A percentile compares a stretch with the other conserved stretches of the same genome.
Conservation (phyloP, 192 early-diverging fungal genomes). For the Cetraspora pellucida region DNA sequence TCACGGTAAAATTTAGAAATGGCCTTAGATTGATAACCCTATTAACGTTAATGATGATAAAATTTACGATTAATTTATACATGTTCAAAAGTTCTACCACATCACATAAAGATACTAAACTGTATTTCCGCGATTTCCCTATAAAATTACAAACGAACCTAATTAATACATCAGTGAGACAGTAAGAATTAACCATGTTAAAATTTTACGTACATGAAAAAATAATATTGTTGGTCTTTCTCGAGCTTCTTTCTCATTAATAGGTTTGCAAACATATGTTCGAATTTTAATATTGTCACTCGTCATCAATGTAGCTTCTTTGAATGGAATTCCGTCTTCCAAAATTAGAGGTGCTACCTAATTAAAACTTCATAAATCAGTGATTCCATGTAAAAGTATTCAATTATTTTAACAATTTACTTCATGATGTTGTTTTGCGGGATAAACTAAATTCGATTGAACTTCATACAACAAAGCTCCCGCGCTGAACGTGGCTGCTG, state of each 20-base stretch:
- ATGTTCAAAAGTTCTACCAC: constrained; percentile 13
- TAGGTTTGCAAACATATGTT: constrained; percentile 73
- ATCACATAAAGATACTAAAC: constrained; percentile 5
- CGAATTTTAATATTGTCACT: constrained; percentile 79
- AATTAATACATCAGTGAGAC: neutral
- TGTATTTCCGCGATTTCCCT: constrained; percentile 97
- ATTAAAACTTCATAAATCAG: too few relatives aligned
- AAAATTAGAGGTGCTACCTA: constrained; percentile 63
- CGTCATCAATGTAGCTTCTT: constrained; percentile 70
- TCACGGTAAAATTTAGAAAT: constrained; percentile 61
- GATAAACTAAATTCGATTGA: constrained; percentile 80
- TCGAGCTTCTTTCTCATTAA: constrained; percentile 57
- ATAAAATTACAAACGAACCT: neutral
- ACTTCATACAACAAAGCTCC: constrained; percentile 63
- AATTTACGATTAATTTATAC: neutral
- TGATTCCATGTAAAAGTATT: too few relatives aligned
- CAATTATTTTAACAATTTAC: too few relatives aligned
- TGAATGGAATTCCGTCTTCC: constrained; percentile 58
- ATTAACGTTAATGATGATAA: constrained; percentile 14
- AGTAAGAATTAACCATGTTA: neutral
- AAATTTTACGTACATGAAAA: constrained; percentile 61
- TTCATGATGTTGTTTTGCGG: constrained; percentile 57
- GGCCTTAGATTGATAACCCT: constrained; percentile 94
- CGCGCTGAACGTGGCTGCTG: constrained; percentile 17
- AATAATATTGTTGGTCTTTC: constrained; percentile 77